A percentile compares a stretch with the other conserved stretches of the same genome.
Conservation (phyloP, 352 stramenopile genomes). For the Phytophthora fragariaefolia region DNA sequence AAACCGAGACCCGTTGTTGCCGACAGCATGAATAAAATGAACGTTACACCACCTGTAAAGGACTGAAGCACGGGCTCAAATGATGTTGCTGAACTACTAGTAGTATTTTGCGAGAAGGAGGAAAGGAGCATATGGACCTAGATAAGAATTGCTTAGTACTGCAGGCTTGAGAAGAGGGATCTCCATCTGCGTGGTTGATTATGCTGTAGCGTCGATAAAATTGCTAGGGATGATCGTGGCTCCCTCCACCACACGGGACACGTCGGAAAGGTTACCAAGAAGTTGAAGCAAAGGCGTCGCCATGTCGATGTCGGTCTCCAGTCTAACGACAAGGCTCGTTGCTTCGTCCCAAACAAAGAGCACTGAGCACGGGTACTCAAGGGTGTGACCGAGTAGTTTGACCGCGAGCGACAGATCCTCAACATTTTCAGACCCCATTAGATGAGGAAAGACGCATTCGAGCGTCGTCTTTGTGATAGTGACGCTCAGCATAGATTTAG, state of each 20-base stretch:
- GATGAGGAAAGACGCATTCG: constrained; percentile 43
- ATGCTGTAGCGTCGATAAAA: constrained; percentile 19
- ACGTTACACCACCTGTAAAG: no score
- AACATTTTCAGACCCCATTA: constrained; percentile 41
- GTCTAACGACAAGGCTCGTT: constrained; percentile 37
- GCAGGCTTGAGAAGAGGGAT: no score
- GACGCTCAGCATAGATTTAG: constrained; percentile 30
- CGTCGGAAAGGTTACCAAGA: constrained; percentile 34
- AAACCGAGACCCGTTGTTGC: constrained; percentile 2
- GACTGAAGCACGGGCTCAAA: neutral
- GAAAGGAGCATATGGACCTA: no score
- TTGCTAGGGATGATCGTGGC: constrained; percentile 23
- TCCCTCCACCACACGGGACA: constrained; percentile 31
- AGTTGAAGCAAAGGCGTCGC: constrained; percentile 30
- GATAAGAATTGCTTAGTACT: no score
- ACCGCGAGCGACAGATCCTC: constrained; percentile 40
- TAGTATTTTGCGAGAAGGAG: no score
- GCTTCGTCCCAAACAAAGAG: constrained; percentile 49
- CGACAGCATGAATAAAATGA: neutral
- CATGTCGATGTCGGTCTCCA: constrained; percentile 41
- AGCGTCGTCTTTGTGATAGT: constrained; percentile 44
- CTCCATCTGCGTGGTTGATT: neutral
- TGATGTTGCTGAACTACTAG: no score
- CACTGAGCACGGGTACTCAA: constrained; percentile 42
- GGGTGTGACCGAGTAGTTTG: constrained; percentile 35